phyloP scores from a whole-genome alignment of 2,329 filamentous ascomycete species.

The Nectriaceae sp. region DNA sequence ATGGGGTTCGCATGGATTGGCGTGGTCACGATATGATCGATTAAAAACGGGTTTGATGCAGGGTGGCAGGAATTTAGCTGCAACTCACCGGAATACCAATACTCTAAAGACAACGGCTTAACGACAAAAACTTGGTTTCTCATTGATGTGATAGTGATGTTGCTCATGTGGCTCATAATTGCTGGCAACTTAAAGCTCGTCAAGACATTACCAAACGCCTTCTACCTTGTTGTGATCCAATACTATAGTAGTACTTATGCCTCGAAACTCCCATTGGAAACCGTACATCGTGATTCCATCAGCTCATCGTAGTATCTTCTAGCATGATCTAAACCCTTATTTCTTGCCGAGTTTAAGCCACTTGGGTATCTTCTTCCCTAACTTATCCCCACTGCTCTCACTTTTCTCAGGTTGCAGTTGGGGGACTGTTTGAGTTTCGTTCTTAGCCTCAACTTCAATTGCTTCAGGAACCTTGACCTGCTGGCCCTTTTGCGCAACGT shows the following conservation, averaged over 20 bases:
- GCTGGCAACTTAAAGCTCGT: background rate
- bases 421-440: conserved; percentile 16
- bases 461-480: conserved; percentile 66
- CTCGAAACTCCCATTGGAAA: too few species aligned
- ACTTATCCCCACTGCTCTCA: conserved; percentile 50
- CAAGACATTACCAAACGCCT: background rate
- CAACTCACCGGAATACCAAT: conserved; percentile 39
- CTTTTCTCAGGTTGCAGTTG: conserved; percentile 36
- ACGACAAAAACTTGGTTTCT: conserved; percentile 15
- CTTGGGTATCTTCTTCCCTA: conserved; percentile 74
- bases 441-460: conserved; percentile 42
- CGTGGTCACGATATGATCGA: conserved; percentile 38
- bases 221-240: conserved; percentile 6
- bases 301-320: too few species aligned
- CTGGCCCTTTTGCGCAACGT: conserved; percentile 62
- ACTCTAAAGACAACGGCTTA: conserved; percentile 29
- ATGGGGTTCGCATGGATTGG: conserved; percentile 38
- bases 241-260: background rate
- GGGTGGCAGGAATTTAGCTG: conserved; percentile 34
- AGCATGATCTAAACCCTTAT: too few species aligned
- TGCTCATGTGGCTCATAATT: background rate
- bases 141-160: background rate
- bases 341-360: conserved; percentile 79
- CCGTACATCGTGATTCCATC: too few species aligned
- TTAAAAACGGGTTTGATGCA: conserved; percentile 34